phyloP scores from a whole-genome alignment of 176 grass and related monocot species.

The Carex cristatella region DNA sequence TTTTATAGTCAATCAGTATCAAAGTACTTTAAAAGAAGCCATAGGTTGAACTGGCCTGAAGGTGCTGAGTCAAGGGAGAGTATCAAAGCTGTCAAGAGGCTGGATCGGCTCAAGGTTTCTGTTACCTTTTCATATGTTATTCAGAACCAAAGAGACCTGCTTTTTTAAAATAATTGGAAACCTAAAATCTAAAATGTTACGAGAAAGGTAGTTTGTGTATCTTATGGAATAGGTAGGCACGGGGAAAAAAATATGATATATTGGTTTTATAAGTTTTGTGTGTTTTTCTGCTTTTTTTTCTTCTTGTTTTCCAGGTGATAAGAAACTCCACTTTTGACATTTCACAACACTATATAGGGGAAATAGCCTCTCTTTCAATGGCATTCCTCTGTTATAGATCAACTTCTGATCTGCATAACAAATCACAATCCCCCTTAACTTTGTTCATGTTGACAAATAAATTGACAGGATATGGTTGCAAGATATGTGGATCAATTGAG shows the following conservation, averaged over 20 bases:
- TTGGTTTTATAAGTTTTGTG: background rate
- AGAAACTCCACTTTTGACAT: background rate
- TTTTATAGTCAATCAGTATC: constrained; percentile 61
- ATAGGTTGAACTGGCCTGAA: constrained; percentile 89
- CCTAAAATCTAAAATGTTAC: background rate
- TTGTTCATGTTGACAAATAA: constrained; percentile 13
- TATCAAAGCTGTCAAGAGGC: constrained; percentile 72
- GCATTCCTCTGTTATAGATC: background rate
- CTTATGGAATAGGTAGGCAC: background rate
- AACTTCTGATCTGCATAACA: background rate
- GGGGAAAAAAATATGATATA: too few species aligned
- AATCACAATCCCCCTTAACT: background rate
- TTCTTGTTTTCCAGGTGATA: background rate
- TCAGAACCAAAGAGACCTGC: background rate
- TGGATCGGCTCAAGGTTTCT: constrained; percentile 66
- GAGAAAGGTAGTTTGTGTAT: constrained; percentile 9
- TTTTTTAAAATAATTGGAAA: background rate
- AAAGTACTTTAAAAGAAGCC: constrained; percentile 82
- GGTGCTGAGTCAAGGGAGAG: constrained; percentile 87
- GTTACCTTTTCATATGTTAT: constrained; percentile 6
- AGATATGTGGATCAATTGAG: constrained; percentile 54
- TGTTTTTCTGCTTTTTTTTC: background rate
- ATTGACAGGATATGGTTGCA: constrained; percentile 59
- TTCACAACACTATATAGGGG: background rate
- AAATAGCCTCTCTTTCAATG: background rate